Percentiles rank a stretch among this genome's conserved stretches.
phyloP scores from a whole-genome alignment of 148 eudicot genomes.

The Heliosperma pusillum region DNA sequence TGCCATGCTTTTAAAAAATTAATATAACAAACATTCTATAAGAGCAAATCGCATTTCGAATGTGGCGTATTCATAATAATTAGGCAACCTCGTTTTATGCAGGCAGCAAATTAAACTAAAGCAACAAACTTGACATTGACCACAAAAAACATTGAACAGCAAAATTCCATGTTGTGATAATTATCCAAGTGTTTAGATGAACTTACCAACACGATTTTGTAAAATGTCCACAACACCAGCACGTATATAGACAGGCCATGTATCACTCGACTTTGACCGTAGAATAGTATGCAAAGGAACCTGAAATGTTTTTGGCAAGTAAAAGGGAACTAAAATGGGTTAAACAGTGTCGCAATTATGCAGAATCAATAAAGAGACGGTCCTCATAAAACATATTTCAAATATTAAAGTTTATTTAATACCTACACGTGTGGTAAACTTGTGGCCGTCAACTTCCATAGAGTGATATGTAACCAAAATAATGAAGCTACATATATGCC shows the following conservation, averaged over 20 bases:
- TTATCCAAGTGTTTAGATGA: constrained; percentile 6
- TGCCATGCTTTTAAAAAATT: too few species aligned
- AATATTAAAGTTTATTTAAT: not conserved
- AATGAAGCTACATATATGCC: not conserved
- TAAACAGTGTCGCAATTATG: constrained; percentile 6
- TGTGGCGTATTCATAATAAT: too few species aligned
- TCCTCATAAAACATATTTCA: not conserved
- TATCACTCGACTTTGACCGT: constrained; percentile 31
- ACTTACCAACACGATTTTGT: constrained; percentile 81
- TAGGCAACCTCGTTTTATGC: too few species aligned
- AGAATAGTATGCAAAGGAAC: constrained; percentile 48
- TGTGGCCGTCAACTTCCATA: not conserved
- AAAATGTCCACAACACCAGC: constrained; percentile 73
- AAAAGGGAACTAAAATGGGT: constrained; percentile 46
- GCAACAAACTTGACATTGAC: not conserved
- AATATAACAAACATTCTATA: too few species aligned
- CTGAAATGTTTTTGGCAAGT: constrained; percentile 33
- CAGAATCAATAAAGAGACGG: not conserved
- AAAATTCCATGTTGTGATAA: not conserved
- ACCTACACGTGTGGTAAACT: not conserved
- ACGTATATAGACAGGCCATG: constrained; percentile 60
- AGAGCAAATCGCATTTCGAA: too few species aligned
- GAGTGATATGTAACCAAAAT: too few species aligned
- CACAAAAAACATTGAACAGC: not conserved
- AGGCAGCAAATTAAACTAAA: constrained; percentile 10